Conservation (phyloP, 768 basidiomycete species). For the Chiua virens region DNA sequence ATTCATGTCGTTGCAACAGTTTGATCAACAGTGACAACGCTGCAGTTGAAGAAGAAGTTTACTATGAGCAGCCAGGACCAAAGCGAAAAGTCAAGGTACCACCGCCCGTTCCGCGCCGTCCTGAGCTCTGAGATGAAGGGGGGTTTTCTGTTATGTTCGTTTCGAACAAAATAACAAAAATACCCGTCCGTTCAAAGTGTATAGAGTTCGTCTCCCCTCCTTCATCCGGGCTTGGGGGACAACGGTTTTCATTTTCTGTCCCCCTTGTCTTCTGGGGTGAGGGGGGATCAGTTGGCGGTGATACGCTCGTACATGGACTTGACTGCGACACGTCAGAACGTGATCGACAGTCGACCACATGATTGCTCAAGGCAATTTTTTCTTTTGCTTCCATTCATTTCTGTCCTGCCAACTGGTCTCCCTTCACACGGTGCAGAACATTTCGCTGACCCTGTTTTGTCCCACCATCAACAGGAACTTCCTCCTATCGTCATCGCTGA, state of each 20-base stretch:
- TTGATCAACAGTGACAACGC: constrained; percentile 68
- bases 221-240: constrained; percentile 92
- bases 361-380: constrained; percentile 32
- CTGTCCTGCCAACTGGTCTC: constrained; percentile 38
- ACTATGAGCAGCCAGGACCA: constrained; percentile 66
- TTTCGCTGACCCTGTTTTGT: constrained; percentile 35
- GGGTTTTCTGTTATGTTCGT: constrained; percentile 46
- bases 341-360: constrained; percentile 23
- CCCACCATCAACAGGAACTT: constrained; percentile 39
- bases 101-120: constrained; percentile 78
- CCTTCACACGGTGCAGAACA: constrained; percentile 27
- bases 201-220: constrained; percentile 80
- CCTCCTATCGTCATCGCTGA: constrained; percentile 43
- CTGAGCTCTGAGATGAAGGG: constrained; percentile 96
- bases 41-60: constrained; percentile 75
- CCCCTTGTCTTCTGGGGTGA: constrained; percentile 61
- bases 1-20: constrained; percentile 36
- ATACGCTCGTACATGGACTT: constrained; percentile 20
- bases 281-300: constrained; percentile 38
- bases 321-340: constrained; percentile 32
- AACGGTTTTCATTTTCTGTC: constrained; percentile 65
- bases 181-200: constrained; percentile 41
- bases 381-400: constrained; percentile 28
- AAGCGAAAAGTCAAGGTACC: constrained; percentile 92
- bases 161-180: constrained; percentile 27